Evolutionary conservation across 177 flowering plant genomes (phyloP).

Genomic region (Vitis hybrid): DNA sequence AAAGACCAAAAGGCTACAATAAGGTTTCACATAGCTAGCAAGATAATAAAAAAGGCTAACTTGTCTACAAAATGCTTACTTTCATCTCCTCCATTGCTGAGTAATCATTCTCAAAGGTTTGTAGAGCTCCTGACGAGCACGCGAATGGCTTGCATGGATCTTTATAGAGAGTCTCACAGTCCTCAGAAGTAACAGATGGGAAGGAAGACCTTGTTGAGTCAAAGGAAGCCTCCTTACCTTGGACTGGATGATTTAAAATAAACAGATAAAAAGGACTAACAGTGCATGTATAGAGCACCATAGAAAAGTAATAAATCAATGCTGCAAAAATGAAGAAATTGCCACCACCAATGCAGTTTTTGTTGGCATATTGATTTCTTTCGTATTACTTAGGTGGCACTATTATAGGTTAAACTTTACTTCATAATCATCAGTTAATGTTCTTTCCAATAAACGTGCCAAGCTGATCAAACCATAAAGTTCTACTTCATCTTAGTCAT

Average conservation of each 20-base stretch:
- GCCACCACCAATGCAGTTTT: too few relatives aligned
- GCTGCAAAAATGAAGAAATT: too few relatives aligned
- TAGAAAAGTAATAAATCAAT: too few relatives aligned
- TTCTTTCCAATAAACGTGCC: too few relatives aligned
- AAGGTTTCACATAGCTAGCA: not conserved
- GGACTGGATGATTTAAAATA: constrained; percentile 31
- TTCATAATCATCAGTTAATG: too few relatives aligned
- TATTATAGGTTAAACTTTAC: too few relatives aligned
- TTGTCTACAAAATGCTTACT: constrained; percentile 25
- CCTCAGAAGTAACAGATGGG: constrained; percentile 36
- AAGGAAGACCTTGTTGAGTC: constrained; percentile 41
- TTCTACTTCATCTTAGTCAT: too few relatives aligned
- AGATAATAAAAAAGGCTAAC: not conserved
- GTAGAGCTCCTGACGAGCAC: constrained; percentile 28
- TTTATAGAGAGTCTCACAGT: constrained; percentile 25
- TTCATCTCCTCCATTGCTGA: constrained; percentile 31
- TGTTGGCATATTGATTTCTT: too few relatives aligned
- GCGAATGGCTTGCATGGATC: constrained; percentile 30
- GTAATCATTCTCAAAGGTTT: constrained; percentile 24
- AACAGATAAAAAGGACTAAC: too few relatives aligned
- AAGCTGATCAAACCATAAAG: too few relatives aligned
- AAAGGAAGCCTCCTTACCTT: constrained; percentile 42
- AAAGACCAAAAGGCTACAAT: constrained; percentile 7
- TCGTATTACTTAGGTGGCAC: fast-evolving
- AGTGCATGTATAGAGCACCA: too few relatives aligned